Conservation (phyloP, 139 green algal genomes). For the Chlorokybus atmophyticus region DNA sequence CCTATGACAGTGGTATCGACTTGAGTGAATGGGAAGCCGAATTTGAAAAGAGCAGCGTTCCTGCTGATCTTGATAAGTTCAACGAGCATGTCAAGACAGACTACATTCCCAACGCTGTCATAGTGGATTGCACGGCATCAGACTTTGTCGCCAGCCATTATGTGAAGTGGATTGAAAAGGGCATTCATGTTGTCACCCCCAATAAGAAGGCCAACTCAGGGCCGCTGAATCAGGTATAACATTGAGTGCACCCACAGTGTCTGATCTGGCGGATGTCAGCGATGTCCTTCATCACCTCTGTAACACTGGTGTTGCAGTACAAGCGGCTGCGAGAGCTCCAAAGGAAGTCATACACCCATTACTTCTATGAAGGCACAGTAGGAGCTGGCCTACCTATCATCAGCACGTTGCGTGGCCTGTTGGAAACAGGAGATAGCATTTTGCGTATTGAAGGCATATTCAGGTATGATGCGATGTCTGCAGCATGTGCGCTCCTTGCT, state of each 20-base stretch:
- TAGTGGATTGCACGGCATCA: slow-evolving; percentile 86
- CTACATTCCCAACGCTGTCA: slow-evolving; percentile 83
- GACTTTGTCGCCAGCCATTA: slow-evolving; percentile 41
- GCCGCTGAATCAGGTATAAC: slow-evolving; percentile 38
- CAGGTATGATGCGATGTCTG: slow-evolving; percentile 26
- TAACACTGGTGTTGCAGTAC: slow-evolving; percentile 67
- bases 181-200: slow-evolving; percentile 43
- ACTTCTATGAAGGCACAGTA: slow-evolving; percentile 86
- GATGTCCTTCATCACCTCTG: too few relatives aligned
- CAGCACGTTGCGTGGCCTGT: slow-evolving; percentile 76
- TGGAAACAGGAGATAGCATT: slow-evolving; percentile 79
- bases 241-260: too few relatives aligned
- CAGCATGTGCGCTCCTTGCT: not conserved
- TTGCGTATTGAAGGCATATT: slow-evolving; percentile 67
- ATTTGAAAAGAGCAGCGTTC: slow-evolving; percentile 23
- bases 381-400: slow-evolving; percentile 90
- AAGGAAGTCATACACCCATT: slow-evolving; percentile 82
- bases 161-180: slow-evolving; percentile 65
- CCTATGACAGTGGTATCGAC: slow-evolving; percentile 41
- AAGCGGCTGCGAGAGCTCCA: slow-evolving; percentile 58
- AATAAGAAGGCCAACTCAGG: slow-evolving; percentile 89
- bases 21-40: slow-evolving; percentile 61
- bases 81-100: slow-evolving; percentile 43
- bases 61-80: slow-evolving; percentile 46
- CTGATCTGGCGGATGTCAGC: too few relatives aligned